Evolutionary conservation across 2,329 filamentous ascomycete genomes (phyloP).

Genomic region (Fonsecaea pedrosoi): DNA sequence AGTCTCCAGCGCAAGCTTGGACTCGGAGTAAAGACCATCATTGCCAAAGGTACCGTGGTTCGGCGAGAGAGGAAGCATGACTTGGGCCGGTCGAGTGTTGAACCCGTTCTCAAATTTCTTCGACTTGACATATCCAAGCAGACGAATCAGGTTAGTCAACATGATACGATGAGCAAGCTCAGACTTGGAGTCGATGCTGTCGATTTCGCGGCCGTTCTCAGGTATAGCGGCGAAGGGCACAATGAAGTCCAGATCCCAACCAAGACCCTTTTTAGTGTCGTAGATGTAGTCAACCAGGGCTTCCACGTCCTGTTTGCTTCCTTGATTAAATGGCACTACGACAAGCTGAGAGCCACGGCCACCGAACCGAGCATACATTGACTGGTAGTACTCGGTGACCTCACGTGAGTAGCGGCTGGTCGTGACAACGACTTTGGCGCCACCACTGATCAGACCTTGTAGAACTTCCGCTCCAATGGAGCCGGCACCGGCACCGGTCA

Average conservation of each 20-base stretch:
- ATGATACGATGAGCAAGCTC: conserved; percentile 98
- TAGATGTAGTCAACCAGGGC: conserved; percentile 96
- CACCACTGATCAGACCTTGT: conserved; percentile 93
- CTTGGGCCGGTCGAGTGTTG: conserved; percentile 94
- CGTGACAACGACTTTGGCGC: conserved; percentile 94
- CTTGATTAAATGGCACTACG: conserved; percentile 98
- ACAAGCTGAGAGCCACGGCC: conserved; percentile 94
- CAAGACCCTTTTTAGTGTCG: conserved; percentile 91
- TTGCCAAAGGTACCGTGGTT: conserved; percentile 99
- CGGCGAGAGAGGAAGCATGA: conserved; percentile 92
- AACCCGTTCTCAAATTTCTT: conserved; percentile 88
- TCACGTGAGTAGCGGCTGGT: conserved; percentile 96
- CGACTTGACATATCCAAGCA: conserved; percentile 86
- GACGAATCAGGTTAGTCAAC: conserved; percentile 93
- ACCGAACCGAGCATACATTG: conserved; percentile 95
- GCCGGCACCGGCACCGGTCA: conserved; percentile 97
- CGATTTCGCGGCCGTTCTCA: conserved; percentile 96
- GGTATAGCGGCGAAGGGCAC: conserved; percentile 97
- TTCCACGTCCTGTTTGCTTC: conserved; percentile 97
- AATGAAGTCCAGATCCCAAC: conserved; percentile 97
- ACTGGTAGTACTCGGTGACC: conserved; percentile 98
- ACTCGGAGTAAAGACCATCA: conserved; percentile 97
- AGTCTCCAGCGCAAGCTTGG: conserved; percentile 94
- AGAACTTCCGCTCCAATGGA: conserved; percentile 97
- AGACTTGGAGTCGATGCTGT: conserved; percentile 94